phyloP scores from a whole-genome alignment of 192 early-diverging fungal genomes.

The Coemansia sp. region DNA sequence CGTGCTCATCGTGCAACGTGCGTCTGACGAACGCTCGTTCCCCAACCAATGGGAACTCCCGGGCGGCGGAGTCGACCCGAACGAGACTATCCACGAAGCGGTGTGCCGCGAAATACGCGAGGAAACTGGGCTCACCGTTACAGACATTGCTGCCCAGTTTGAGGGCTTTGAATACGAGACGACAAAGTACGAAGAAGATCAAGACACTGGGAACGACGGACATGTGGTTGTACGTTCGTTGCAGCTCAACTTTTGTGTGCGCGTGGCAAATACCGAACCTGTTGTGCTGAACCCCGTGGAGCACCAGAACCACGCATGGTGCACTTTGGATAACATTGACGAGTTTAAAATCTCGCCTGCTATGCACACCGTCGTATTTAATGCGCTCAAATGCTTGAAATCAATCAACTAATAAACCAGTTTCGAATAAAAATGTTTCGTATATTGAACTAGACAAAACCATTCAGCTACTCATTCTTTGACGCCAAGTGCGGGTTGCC shows the following conservation, averaged over 20 bases:
- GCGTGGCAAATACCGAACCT: background rate
- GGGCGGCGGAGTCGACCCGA: slow-evolving; percentile 44
- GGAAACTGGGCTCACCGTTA: slow-evolving; percentile 37
- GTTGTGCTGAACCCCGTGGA: slow-evolving; percentile 32
- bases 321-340: slow-evolving; percentile 18
- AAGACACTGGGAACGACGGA: slow-evolving; percentile 1
- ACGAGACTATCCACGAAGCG: slow-evolving; percentile 38
- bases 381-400: slow-evolving; percentile 9
- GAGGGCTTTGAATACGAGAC: slow-evolving; percentile 37
- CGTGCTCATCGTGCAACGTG: slow-evolving; percentile 46
- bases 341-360: slow-evolving; percentile 32
- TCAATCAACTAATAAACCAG: background rate
- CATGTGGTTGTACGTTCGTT: slow-evolving; percentile 20
- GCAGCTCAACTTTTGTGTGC: slow-evolving; percentile 49
- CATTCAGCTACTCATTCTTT: slow-evolving; percentile 39
- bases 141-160: slow-evolving; percentile 32
- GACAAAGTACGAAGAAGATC: slow-evolving; percentile 28
- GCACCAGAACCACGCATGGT: slow-evolving; percentile 33
- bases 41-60: slow-evolving; percentile 53
- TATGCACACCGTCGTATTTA: slow-evolving; percentile 37
- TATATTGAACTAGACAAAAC: too few relatives aligned
- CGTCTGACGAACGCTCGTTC: slow-evolving; percentile 39
- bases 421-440: background rate
- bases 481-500: slow-evolving; percentile 51
- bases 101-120: slow-evolving; percentile 45